These are phyloP conservation scores for Sporisorium reilianum DNA, from an alignment of 1,284 basidiomycete genomes.

Conservation along the genomic window DNA sequence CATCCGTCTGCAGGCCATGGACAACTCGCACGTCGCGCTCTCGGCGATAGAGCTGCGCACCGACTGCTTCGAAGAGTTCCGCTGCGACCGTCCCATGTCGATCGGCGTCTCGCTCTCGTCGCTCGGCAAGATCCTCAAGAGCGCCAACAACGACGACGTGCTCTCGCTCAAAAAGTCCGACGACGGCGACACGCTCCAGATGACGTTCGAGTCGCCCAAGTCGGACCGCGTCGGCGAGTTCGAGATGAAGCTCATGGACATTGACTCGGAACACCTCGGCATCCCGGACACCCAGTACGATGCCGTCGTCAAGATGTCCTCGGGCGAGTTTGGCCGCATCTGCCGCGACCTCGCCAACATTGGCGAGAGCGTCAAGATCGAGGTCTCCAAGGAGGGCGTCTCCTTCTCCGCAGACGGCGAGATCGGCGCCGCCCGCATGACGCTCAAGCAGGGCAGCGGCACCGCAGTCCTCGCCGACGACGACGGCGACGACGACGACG, in stretches of 20 bases:
- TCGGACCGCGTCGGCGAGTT: slow-evolving; percentile 96
- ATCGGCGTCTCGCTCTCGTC: slow-evolving; percentile 76
- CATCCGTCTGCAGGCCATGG: slow-evolving; percentile 91
- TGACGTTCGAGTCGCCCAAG: slow-evolving; percentile 91
- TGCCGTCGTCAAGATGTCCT: slow-evolving; percentile 88
- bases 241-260: slow-evolving; percentile 99
- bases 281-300: slow-evolving; percentile 99
- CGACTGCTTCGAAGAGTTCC: slow-evolving; percentile 73
- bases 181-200: slow-evolving; percentile 87
- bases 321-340: slow-evolving; percentile 89
- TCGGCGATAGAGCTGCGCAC: slow-evolving; percentile 80
- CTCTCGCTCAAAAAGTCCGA: slow-evolving; percentile 92
- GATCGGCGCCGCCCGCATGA: slow-evolving; percentile 88
- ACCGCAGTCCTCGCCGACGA: slow-evolving; percentile 63
- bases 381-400: slow-evolving; percentile 95
- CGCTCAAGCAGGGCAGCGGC: slow-evolving; percentile 79
- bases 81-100: slow-evolving; percentile 96
- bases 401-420: slow-evolving; percentile 95
- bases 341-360: slow-evolving; percentile 91
- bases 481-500: slow-evolving; percentile 62
- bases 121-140: slow-evolving; percentile 95
- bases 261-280: slow-evolving; percentile 89
- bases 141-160: slow-evolving; percentile 95
- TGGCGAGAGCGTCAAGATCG: slow-evolving; percentile 94
- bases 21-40: slow-evolving; percentile 98